phyloP scores from a whole-genome alignment of 768 basidiomycete genomes.

The Paxillus rubicundulus region DNA sequence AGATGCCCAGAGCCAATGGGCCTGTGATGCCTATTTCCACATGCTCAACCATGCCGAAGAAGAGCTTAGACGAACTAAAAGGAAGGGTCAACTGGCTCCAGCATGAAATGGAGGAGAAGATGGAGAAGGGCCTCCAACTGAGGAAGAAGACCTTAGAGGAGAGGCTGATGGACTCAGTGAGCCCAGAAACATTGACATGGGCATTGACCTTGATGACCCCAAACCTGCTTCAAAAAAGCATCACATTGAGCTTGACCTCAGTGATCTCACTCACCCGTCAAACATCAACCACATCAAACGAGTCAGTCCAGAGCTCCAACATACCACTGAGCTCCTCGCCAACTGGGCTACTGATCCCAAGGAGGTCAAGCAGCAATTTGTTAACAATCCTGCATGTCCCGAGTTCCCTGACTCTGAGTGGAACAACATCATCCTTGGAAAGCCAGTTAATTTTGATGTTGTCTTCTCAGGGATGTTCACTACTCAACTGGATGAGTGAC shows the following conservation, averaged over 20 bases:
- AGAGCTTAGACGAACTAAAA: not conserved
- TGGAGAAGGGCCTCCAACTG: not conserved
- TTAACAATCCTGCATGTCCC: slow-evolving; percentile 14
- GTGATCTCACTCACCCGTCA: too few relatives aligned
- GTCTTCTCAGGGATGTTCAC: slow-evolving; percentile 22
- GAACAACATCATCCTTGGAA: too few relatives aligned
- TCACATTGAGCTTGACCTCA: not conserved
- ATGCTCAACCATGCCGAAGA: not conserved
- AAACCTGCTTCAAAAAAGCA: not conserved
- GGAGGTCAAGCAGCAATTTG: not conserved
- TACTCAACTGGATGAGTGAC: slow-evolving; percentile 6
- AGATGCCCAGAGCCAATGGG: not conserved
- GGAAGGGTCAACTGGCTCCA: not conserved
- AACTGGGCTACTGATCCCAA: not conserved
- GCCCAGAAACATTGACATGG: not conserved
- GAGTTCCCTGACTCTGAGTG: too few relatives aligned
- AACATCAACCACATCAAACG: too few relatives aligned
- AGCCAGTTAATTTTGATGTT: slow-evolving; percentile 31
- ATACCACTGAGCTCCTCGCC: too few relatives aligned
- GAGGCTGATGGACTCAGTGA: too few relatives aligned
- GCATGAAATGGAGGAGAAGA: not conserved
- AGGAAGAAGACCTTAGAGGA: not conserved
- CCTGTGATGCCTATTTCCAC: not conserved
- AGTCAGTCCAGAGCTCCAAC: too few relatives aligned
- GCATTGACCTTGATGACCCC: not conserved